Conservation (phyloP, 2,329 filamentous ascomycete species). For the Sordariomycetes sp. region DNA sequence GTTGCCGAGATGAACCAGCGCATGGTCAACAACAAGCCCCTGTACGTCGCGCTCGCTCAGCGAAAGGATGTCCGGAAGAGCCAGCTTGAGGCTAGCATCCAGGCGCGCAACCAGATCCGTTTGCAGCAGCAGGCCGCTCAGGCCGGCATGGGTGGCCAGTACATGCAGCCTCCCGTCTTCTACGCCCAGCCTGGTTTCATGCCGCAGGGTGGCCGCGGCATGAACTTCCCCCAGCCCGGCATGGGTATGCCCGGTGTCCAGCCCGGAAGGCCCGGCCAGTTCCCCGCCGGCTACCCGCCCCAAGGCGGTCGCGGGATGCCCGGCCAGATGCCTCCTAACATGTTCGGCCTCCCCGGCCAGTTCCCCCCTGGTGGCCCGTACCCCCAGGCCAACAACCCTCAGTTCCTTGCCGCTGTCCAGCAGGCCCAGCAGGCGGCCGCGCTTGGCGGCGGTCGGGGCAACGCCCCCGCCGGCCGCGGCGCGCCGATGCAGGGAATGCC, state of each 20-base stretch:
- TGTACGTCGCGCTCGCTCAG: slow-evolving; percentile 96
- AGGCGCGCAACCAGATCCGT: slow-evolving; percentile 95
- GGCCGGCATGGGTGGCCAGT: slow-evolving; percentile 78
- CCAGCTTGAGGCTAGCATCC: slow-evolving; percentile 98
- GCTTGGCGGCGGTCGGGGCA: slow-evolving; percentile 51
- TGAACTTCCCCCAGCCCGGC: slow-evolving; percentile 53
- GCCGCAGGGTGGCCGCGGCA: slow-evolving; percentile 52
- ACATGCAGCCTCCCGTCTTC: slow-evolving; percentile 86
- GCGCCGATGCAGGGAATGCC: slow-evolving; percentile 68
- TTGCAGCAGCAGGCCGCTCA: slow-evolving; percentile 95
- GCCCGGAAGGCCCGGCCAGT: slow-evolving; percentile 76
- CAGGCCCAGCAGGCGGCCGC: slow-evolving; percentile 54
- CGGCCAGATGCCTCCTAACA: slow-evolving; percentile 78
- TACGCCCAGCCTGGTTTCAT: slow-evolving; percentile 70
- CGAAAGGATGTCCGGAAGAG: slow-evolving; percentile 99
- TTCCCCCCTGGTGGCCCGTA: slow-evolving; percentile 69
- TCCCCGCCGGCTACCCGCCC: slow-evolving; percentile 71
- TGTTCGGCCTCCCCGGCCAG: slow-evolving; percentile 72
- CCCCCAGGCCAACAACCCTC: slow-evolving; percentile 68
- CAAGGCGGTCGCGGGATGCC: slow-evolving; percentile 81
- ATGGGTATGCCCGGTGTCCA: slow-evolving; percentile 63
- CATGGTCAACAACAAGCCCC: slow-evolving; percentile 93
- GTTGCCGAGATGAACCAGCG: slow-evolving; percentile 99
- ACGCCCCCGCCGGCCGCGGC: slow-evolving; percentile 54
- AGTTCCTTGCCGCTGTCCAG: slow-evolving; percentile 74